These are phyloP conservation scores for Boechera retrofracta DNA, from an alignment of 345 rosid genomes.

Conservation along the genomic window DNA sequence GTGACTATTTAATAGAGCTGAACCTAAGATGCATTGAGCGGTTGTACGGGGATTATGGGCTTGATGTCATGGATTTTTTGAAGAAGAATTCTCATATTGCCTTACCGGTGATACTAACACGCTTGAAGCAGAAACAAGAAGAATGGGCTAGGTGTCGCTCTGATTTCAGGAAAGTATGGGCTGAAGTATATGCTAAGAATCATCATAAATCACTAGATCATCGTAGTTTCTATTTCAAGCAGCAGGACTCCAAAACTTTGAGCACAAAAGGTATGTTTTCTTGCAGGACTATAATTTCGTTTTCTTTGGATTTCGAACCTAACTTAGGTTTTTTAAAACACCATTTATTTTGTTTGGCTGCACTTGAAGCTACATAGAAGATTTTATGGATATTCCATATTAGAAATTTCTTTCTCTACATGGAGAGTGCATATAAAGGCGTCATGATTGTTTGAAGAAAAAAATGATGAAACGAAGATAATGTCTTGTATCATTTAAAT, in stretches of 20 bases:
- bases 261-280: constrained; percentile 82
- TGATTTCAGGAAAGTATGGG: constrained; percentile 99
- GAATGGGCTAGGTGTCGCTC: constrained; percentile 98
- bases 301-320: constrained; percentile 4
- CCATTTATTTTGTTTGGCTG: constrained; percentile 4
- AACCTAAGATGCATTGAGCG: constrained; percentile 96
- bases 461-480: background rate
- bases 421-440: background rate
- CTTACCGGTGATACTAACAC: constrained; percentile 91
- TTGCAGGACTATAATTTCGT: background rate
- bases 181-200: constrained; percentile 93
- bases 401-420: constrained; percentile 8
- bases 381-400: constrained; percentile 3
- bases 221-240: constrained; percentile 97
- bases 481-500: constrained; percentile 14
- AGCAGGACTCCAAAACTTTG: constrained; percentile 93
- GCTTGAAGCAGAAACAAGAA: constrained; percentile 98
- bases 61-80: constrained; percentile 90
- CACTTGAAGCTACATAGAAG: constrained; percentile 5
- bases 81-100: constrained; percentile 79
- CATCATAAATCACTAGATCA: constrained; percentile 98
- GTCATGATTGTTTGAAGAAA: constrained; percentile 10
- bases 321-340: constrained; percentile 1
- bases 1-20: constrained; percentile 59
- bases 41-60: constrained; percentile 93